phyloP scores from a whole-genome alignment of 768 basidiomycete species.

The Tephrocybe sp. region DNA sequence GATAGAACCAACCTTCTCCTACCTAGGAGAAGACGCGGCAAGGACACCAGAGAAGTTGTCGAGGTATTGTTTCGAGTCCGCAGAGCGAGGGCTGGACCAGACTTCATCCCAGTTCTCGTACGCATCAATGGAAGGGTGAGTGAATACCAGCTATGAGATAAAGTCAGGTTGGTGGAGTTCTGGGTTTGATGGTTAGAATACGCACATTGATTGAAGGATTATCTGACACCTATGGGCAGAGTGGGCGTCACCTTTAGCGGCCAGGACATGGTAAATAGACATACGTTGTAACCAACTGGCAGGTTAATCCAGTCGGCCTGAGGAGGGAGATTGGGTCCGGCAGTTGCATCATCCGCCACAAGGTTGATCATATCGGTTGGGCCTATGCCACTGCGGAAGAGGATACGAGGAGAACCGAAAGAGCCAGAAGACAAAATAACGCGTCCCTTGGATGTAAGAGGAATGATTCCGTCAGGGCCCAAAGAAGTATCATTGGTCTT shows the following conservation, averaged over 20 bases:
- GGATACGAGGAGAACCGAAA: conserved; percentile 53
- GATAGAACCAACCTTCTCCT: conserved; percentile 5
- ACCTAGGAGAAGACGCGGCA: conserved; percentile 55
- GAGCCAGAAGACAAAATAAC: conserved; percentile 59
- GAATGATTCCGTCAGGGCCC: conserved; percentile 53
- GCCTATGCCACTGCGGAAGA: conserved; percentile 63
- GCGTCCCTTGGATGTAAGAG: conserved; percentile 51
- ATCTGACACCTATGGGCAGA: conserved; percentile 41
- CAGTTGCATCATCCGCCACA: conserved; percentile 45
- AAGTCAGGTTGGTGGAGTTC: background rate
- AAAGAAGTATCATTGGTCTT: conserved; percentile 57
- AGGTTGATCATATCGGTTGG: conserved; percentile 54
- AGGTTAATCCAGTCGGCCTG: conserved; percentile 52
- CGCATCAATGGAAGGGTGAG: conserved; percentile 57
- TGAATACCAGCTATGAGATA: conserved; percentile 52
- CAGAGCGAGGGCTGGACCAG: conserved; percentile 50
- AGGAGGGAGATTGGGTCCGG: conserved; percentile 47
- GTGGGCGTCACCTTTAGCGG: conserved; percentile 2
- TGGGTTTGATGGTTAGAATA: conserved; percentile 2
- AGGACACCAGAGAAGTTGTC: conserved; percentile 51
- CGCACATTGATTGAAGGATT: conserved; percentile 62
- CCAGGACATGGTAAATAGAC: conserved; percentile 1
- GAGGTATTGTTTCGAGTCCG: conserved; percentile 56
- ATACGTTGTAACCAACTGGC: conserved; percentile 53
- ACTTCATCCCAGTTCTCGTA: conserved; percentile 65